These are phyloP conservation scores for Halophytophthora polymorphica DNA, from an alignment of 352 stramenopile genomes.

Conservation along the genomic window DNA sequence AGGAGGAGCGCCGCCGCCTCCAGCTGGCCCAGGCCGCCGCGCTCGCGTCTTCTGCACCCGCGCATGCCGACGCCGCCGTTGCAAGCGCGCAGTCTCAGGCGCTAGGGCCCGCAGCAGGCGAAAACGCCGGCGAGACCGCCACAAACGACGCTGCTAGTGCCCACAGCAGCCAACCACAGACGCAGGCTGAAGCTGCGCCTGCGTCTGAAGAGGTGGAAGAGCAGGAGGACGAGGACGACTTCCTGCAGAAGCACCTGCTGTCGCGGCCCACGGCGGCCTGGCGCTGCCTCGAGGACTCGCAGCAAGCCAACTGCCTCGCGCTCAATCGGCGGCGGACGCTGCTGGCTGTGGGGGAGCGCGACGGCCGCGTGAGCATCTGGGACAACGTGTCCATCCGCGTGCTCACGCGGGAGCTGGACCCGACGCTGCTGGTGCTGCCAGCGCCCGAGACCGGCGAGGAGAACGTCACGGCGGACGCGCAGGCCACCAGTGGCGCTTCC, in stretches of 20 bases:
- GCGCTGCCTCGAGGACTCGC: constrained; percentile 68
- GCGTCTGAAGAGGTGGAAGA: constrained; percentile 18
- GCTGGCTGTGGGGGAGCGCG: constrained; percentile 73
- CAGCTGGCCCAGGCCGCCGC: constrained; percentile 18
- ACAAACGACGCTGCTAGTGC: background rate
- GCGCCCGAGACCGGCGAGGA: background rate
- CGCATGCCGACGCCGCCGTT: background rate
- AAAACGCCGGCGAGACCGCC: background rate
- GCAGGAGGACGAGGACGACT: constrained; percentile 41
- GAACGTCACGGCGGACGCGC: background rate
- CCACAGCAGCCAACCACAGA: background rate
- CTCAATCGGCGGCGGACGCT: constrained; percentile 62
- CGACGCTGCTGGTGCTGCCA: constrained; percentile 54
- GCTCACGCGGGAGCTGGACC: constrained; percentile 76
- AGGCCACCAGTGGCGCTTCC: constrained; percentile 4
- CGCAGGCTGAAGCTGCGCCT: background rate
- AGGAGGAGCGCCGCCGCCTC: constrained; percentile 23
- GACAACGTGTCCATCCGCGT: constrained; percentile 78
- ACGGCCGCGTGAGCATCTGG: constrained; percentile 80
- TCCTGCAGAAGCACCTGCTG: constrained; percentile 60
- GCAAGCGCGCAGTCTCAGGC: constrained; percentile 2
- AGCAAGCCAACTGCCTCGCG: constrained; percentile 70
- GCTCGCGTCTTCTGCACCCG: constrained; percentile 8
- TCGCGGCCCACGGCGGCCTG: constrained; percentile 46
- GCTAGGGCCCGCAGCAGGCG: constrained; percentile 4